Base-by-base conservation (phyloP, 352 stramenopile species). In the Pythium aphanidermatum region DNA sequence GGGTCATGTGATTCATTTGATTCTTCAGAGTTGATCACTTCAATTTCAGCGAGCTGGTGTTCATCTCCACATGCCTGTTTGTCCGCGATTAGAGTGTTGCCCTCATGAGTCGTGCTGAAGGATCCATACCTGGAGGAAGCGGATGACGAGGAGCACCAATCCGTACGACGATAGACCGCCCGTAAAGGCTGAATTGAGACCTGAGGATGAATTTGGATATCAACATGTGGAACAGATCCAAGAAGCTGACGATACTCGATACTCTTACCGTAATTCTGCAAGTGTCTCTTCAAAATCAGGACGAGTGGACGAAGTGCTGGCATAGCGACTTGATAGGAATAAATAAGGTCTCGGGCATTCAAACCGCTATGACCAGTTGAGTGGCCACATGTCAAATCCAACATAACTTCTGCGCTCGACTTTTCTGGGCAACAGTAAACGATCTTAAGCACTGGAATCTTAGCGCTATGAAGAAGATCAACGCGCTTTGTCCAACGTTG, bases 361-460 rank as follows among this genome's bases (percentile, higher is more conserved):
- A 98, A 55, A 28, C 96, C 96, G 63, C 96, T 96, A 60, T 99
- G 96, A 3, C 92, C 83, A 31, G 82, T 70, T 14, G 86, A 93
- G 70, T 98, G 76, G n/a, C 64, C 84, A 63, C 97, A 98, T 16
- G 89, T 98, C 26, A 99, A 76, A 63, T 99, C 96, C 19, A 98
- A 61, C 30, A 83, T 62, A 11, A 95, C 67, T 49, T 87, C 67
- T 35, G 52, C 23, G 17, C 69, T 55, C 13, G 58, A 61, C 12
- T 48, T 50, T 4, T 58, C 36, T 13, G 66, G 49, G 12, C 12
- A n/a, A 31, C 51, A 54, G 38, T 67, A 88, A 2, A 78, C 73
- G 31, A 98, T 84, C 62, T 98, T 98, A 40, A 98, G 86, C 30
- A 98, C 92, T 14, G 96, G 96, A 28, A 99, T 96, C 51, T 96